These are phyloP conservation scores for Graphiopsis chlorocephala DNA, from an alignment of 2,329 filamentous ascomycete genomes.

Conservation along the genomic window DNA sequence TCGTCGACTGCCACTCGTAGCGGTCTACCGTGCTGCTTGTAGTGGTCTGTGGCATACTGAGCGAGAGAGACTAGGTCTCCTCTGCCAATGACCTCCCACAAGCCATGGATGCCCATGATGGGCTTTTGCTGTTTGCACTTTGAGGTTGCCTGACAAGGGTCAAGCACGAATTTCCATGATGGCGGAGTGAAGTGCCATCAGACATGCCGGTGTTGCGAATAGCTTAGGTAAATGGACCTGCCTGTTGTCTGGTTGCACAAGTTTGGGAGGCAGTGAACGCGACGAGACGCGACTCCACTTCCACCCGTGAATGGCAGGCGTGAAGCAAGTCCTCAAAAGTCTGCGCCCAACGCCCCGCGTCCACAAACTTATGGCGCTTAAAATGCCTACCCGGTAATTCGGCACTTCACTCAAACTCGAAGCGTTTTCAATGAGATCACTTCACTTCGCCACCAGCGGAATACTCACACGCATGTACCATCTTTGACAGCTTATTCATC, in stretches of 20 bases:
- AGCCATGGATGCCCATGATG: slow-evolving; percentile 5
- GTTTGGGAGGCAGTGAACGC: not conserved
- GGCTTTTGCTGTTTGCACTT: not conserved
- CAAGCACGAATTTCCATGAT: not conserved
- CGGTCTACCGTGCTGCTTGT: slow-evolving; percentile 34
- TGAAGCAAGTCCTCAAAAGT: not conserved
- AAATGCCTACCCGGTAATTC: too few relatives aligned
- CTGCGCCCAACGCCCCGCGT: not conserved
- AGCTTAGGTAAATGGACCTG: not conserved
- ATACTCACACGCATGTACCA: not conserved
- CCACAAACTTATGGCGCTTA: not conserved
- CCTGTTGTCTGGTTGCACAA: not conserved
- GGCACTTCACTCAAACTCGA: not conserved
- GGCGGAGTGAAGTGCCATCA: not conserved
- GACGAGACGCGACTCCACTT: not conserved
- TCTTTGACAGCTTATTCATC: not conserved
- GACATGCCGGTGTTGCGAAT: not conserved
- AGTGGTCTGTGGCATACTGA: slow-evolving; percentile 39
- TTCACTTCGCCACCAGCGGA: not conserved
- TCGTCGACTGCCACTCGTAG: slow-evolving; percentile 45
- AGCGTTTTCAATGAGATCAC: not conserved
- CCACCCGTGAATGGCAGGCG: not conserved
- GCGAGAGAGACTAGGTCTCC: slow-evolving; percentile 37
- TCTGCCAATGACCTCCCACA: slow-evolving; percentile 41
- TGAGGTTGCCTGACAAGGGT: not conserved